These are phyloP conservation scores for Globisporangium mamillatum DNA, from an alignment of 352 stramenopile genomes.

Conservation along the genomic window DNA sequence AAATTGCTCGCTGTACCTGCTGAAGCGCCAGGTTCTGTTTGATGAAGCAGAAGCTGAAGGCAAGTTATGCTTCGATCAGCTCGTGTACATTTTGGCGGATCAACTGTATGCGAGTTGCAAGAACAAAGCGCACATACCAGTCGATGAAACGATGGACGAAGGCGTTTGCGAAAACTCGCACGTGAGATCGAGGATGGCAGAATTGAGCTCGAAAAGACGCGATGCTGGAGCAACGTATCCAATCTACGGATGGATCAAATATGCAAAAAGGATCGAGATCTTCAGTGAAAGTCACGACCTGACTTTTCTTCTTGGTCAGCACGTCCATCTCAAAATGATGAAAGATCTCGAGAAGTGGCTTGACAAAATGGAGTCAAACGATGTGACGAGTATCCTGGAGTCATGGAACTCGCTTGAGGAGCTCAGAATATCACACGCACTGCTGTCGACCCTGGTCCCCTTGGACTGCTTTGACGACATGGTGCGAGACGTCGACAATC, in stretches of 20 bases:
- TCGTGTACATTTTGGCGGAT: conserved; percentile 65
- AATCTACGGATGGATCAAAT: conserved; percentile 29
- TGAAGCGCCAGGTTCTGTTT: conserved; percentile 70
- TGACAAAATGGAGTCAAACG: conserved; percentile 52
- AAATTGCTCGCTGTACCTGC: conserved; percentile 36
- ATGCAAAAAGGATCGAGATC: conserved; percentile 44
- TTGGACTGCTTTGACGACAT: conserved; percentile 35
- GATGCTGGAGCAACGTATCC: not conserved
- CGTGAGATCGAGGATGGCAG: not conserved
- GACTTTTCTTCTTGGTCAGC: conserved; percentile 44
- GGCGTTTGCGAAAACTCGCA: not conserved
- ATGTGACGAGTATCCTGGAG: conserved; percentile 53
- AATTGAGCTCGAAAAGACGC: not conserved
- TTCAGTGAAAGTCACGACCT: conserved; percentile 66
- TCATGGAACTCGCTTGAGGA: conserved; percentile 34
- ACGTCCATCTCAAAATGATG: conserved; percentile 42
- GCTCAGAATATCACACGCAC: conserved; percentile 32
- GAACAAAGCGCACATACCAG: conserved; percentile 14
- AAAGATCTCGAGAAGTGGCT: conserved; percentile 58
- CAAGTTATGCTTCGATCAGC: conserved; percentile 76
- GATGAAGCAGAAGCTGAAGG: conserved; percentile 85
- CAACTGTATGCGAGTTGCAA: conserved; percentile 68
- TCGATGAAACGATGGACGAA: not conserved
- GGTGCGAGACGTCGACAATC: conserved; percentile 28
- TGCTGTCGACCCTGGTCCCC: conserved; percentile 21